Conservation (phyloP, 192 early-diverging fungal species). For the Lunasporangiospora selenospora region DNA sequence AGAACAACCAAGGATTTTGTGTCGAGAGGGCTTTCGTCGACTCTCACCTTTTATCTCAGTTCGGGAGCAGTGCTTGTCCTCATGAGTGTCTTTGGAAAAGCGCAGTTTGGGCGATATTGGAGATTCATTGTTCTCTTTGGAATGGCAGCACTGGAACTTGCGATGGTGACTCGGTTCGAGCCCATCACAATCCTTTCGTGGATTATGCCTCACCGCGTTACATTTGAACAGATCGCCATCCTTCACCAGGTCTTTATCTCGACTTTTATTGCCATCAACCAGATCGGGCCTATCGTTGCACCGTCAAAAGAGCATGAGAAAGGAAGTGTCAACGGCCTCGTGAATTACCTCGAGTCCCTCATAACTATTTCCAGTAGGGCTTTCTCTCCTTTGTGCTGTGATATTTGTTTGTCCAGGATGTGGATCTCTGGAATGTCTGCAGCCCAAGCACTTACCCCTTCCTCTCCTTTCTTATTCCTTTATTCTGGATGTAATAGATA, state of each 20-base stretch:
- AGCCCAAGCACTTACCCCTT: too few relatives aligned
- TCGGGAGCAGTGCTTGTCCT: slow-evolving; percentile 47
- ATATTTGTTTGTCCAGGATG: not conserved
- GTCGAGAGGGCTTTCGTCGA: slow-evolving; percentile 12
- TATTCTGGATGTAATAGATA: slow-evolving; percentile 3
- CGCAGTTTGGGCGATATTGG: slow-evolving; percentile 57
- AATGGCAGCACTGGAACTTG: slow-evolving; percentile 50
- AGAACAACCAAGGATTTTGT: slow-evolving; percentile 39
- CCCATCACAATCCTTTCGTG: slow-evolving; percentile 23
- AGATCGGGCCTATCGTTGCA: slow-evolving; percentile 55
- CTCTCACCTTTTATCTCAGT: slow-evolving; percentile 47
- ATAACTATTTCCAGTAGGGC: slow-evolving; percentile 42
- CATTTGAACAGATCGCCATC: slow-evolving; percentile 52
- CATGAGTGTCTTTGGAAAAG: slow-evolving; percentile 55
- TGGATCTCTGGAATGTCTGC: too few relatives aligned
- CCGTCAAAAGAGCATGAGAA: slow-evolving; percentile 40
- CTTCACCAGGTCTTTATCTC: slow-evolving; percentile 53
- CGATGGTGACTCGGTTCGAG: slow-evolving; percentile 45
- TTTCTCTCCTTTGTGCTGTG: not conserved
- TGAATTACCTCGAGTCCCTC: slow-evolving; percentile 42
- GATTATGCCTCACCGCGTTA: slow-evolving; percentile 36
- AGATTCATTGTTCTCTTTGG: slow-evolving; percentile 52
- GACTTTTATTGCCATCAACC: slow-evolving; percentile 53
- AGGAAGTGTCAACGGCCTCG: slow-evolving; percentile 26
- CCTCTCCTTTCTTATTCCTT: not conserved